These are phyloP conservation scores for Corylus avellana DNA, from an alignment of 306 rosid genomes.

Conservation along the genomic window DNA sequence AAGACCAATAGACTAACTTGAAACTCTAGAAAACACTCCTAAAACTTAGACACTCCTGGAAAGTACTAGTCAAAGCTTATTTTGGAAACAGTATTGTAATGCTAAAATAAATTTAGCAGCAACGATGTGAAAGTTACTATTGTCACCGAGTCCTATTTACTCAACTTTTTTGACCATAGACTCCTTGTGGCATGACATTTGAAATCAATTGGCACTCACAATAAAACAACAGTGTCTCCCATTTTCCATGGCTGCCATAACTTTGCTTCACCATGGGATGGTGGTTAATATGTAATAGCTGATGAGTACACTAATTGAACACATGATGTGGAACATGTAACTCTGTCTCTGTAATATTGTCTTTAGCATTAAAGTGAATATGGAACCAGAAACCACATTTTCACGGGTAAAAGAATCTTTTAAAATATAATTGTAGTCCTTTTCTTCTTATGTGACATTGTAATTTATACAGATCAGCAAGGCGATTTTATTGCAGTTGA, in stretches of 20 bases:
- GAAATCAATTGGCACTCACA: neutral
- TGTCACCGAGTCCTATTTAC: neutral
- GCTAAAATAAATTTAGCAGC: neutral
- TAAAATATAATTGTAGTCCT: neutral
- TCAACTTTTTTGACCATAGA: neutral
- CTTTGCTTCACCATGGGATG: neutral
- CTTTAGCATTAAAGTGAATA: neutral
- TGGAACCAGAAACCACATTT: neutral
- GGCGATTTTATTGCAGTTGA: conserved; percentile 21
- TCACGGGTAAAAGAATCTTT: neutral
- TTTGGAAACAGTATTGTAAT: neutral
- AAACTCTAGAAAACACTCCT: neutral
- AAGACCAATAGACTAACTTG: neutral
- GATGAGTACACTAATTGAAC: neutral
- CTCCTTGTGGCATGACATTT: neutral
- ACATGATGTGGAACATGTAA: neutral
- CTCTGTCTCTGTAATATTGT: neutral
- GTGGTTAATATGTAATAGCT: neutral
- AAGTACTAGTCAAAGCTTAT: neutral
- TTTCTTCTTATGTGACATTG: neutral
- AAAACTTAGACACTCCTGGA: neutral
- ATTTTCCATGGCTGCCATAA: neutral
- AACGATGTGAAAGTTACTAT: neutral
- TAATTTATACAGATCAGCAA: neutral
- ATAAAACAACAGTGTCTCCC: neutral